Evolutionary conservation across 2,329 filamentous ascomycete genomes (phyloP), one percentile per base, ranked within the genome.

Genomic region (Dendryphion nanum): DNA sequence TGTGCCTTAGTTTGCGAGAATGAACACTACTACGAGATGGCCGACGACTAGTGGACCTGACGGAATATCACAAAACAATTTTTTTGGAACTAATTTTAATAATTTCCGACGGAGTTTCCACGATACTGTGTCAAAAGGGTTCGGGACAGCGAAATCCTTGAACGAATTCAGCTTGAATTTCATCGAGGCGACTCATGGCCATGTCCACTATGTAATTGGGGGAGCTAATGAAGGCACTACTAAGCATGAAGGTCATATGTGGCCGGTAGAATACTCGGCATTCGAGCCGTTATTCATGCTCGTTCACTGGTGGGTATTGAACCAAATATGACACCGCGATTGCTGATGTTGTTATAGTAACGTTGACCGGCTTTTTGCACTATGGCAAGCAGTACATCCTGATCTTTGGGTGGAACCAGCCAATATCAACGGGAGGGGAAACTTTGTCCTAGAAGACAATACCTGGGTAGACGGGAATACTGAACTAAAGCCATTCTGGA

Each of bases 201-300:
- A 26, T 31, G 17, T 59, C 33, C 44, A 52, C 24, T 21, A 37
- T 17, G n/a, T 81, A 4, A 79, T 75, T 50, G 82, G 77, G 20
- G 67, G 76, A 37, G 62, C 31, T 37, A 6, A 38, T 34, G 2
- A 17, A 54, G 23, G 23, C 10, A 1, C 56, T 60, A 15, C 8
- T 12, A 7, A 18, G 18, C 20, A 18, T 33, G 31, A 33, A 12
- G 82, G 83, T 1, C 43, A 46, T 23, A 43, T 46, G 41, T 29
- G 40, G 7, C 24, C 37, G 10, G 24, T 36, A 23, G 37, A 37
- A 14, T 30, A 33, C 4, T 38, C 43, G 3, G 32, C 43, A 3
- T 46, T 46, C 30, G 43, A 46, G 18, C 43, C 43, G 13, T 19
- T 40, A 12, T 45, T 45, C 31, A 38, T 35, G 42, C 40, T 45